A percentile compares a stretch with the other conserved stretches of the same genome.
Conservation (phyloP, 1,139 yeast species). For the Geotrichum carabidarum region DNA sequence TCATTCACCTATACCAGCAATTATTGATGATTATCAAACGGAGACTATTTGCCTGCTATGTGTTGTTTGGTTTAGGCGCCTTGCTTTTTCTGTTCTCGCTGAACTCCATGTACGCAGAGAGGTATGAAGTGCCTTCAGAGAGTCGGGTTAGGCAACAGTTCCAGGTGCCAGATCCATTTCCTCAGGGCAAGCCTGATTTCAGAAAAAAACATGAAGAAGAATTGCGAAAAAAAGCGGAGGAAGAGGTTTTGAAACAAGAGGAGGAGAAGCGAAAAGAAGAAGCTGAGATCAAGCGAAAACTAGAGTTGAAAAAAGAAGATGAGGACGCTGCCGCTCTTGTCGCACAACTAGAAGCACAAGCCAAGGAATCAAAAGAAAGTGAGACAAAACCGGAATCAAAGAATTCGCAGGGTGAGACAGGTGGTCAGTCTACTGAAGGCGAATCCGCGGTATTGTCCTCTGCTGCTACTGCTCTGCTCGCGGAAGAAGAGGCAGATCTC, state of each 20-base stretch:
- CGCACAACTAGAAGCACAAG: background rate
- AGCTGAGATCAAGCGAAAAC: constrained; percentile 8
- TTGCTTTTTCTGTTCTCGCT: constrained; percentile 17
- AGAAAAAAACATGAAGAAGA: constrained; percentile 15
- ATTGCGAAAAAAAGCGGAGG: background rate
- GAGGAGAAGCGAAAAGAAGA: constrained; percentile 5
- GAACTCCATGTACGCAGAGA: constrained; percentile 17
- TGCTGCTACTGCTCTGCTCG: background rate
- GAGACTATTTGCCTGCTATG: constrained; percentile 18
- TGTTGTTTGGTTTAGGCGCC: constrained; percentile 16
- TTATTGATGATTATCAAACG: constrained; percentile 17
- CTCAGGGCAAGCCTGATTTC: constrained; percentile 20
- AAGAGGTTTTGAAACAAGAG: background rate
- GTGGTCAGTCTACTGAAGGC: background rate
- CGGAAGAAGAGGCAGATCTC: background rate
- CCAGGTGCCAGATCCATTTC: constrained; percentile 20
- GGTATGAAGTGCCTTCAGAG: constrained; percentile 17
- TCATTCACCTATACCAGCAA: no score
- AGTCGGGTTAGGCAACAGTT: constrained; percentile 13
- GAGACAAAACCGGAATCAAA: background rate
- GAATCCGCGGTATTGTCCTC: constrained; percentile 9
- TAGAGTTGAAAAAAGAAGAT: background rate
- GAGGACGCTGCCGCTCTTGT: background rate
- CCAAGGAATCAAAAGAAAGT: background rate
- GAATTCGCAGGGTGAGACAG: background rate